Conservation (phyloP, 2,329 filamentous ascomycete genomes). For the Arachnopeziza araneosa region DNA sequence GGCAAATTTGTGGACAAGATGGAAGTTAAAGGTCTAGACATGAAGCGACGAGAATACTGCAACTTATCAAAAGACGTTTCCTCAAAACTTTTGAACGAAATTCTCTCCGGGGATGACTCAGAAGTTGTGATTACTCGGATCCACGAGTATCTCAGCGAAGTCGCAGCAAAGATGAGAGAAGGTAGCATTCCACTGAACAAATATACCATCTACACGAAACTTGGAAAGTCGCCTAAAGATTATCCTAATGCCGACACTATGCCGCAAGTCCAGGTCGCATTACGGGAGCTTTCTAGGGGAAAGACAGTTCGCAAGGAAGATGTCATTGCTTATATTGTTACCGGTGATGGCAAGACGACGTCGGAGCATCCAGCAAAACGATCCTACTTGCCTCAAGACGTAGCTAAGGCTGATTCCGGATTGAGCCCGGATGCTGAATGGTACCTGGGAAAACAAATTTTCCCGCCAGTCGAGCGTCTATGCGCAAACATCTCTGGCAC, state of each 20-base stretch:
- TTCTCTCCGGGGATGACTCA: conserved; percentile 87
- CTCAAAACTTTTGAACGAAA: conserved; percentile 82
- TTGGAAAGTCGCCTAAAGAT: conserved; percentile 87
- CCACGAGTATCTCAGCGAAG: conserved; percentile 84
- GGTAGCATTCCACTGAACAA: conserved; percentile 70
- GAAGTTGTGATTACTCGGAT: conserved; percentile 84
- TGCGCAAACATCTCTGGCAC: conserved; percentile 94
- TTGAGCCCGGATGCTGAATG: conserved; percentile 91
- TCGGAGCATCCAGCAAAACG: conserved; percentile 77
- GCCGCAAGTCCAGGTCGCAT: conserved; percentile 94
- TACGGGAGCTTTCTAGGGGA: conserved; percentile 80
- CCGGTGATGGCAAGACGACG: conserved; percentile 56
- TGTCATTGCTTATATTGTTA: conserved; percentile 94
- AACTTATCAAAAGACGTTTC: conserved; percentile 93
- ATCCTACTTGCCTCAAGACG: conserved; percentile 80
- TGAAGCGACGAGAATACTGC: conserved; percentile 96
- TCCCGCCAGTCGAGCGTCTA: conserved; percentile 94
- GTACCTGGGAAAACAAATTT: conserved; percentile 97
- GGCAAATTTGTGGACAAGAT: conserved; percentile 91
- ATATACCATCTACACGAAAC: conserved; percentile 97
- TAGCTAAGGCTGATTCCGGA: conserved; percentile 68
- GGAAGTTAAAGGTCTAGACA: conserved; percentile 96
- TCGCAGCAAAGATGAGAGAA: conserved; percentile 82
- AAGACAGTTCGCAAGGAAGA: conserved; percentile 89
- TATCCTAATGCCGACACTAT: conserved; percentile 93